Conservation (phyloP, 2,329 filamentous ascomycete genomes). For the Fusarium albidum region DNA sequence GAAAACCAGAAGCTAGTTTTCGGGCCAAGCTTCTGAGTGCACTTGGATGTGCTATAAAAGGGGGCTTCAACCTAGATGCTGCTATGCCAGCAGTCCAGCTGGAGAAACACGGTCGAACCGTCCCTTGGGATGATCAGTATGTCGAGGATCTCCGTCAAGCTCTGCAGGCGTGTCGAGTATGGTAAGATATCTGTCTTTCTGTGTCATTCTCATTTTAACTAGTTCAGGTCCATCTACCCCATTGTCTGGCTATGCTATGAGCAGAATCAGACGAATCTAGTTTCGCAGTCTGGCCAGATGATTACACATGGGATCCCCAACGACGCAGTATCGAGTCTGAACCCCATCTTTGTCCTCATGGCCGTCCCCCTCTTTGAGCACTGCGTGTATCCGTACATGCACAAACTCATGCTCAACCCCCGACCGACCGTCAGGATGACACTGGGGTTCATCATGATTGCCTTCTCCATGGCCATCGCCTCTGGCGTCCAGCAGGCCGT, state of each 20-base stretch:
- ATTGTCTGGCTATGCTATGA: constrained; percentile 1
- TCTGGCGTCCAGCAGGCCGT: background rate
- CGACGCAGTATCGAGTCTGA: background rate
- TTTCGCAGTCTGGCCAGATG: background rate
- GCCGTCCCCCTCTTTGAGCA: background rate
- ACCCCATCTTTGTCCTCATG: background rate
- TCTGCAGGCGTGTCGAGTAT: background rate
- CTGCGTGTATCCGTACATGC: constrained; percentile 1
- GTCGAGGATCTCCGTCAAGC: constrained; percentile 1
- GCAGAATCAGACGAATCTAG: background rate
- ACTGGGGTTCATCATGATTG: background rate
- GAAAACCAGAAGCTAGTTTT: constrained; percentile 1
- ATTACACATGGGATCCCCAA: background rate
- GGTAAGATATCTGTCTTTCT: background rate
- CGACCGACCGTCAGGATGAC: background rate
- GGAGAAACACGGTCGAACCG: background rate
- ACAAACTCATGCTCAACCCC: background rate
- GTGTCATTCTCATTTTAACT: too few species aligned
- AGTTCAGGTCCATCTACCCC: background rate
- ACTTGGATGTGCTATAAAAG: background rate
- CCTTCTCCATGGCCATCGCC: background rate
- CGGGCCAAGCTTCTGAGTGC: constrained; percentile 2
- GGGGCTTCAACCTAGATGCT: constrained; percentile 1
- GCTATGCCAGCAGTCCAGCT: background rate
- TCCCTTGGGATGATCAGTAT: constrained; percentile 3